Percentiles rank a stretch among this genome's conserved stretches.
Conservation (phyloP, 352 stramenopile species). For the Phytophthora chlamydospora region DNA sequence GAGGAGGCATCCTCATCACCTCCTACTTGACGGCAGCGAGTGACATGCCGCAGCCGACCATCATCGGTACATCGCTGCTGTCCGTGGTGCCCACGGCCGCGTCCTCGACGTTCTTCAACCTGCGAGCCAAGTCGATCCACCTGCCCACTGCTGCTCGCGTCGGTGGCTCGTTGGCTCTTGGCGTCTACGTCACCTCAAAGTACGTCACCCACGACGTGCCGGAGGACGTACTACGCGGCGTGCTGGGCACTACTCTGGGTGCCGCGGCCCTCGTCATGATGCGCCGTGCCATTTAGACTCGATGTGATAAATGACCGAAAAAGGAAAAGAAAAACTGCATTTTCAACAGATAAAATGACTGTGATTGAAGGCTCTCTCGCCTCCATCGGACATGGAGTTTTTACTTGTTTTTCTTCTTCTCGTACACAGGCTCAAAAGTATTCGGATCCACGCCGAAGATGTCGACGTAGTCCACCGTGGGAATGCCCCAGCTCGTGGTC, state of each 20-base stretch:
- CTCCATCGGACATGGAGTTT: slow-evolving; percentile 12
- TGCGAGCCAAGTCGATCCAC: slow-evolving; percentile 81
- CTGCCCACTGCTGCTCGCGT: slow-evolving; percentile 71
- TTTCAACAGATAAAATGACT: slow-evolving; percentile 25
- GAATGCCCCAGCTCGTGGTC: slow-evolving; percentile 83
- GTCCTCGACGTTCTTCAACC: slow-evolving; percentile 84
- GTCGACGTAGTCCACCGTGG: slow-evolving; percentile 83
- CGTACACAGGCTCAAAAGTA: slow-evolving; percentile 70
- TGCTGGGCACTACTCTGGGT: slow-evolving; percentile 75
- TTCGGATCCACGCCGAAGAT: slow-evolving; percentile 77
- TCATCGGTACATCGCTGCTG: slow-evolving; percentile 86
- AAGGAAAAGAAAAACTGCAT: slow-evolving; percentile 27
- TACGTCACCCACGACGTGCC: slow-evolving; percentile 82
- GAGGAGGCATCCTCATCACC: slow-evolving; percentile 87
- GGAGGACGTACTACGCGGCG: slow-evolving; percentile 72
- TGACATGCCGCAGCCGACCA: slow-evolving; percentile 84
- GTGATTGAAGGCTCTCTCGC: slow-evolving; percentile 24
- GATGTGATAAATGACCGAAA: slow-evolving; percentile 20
- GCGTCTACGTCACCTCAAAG: slow-evolving; percentile 83
- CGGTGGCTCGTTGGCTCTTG: slow-evolving; percentile 62
- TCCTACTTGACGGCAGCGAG: slow-evolving; percentile 85
- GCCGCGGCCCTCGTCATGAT: slow-evolving; percentile 84
- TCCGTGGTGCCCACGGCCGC: slow-evolving; percentile 82
- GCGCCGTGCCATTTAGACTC: slow-evolving; percentile 65
- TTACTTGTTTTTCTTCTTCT: slow-evolving; percentile 87